Conservation (phyloP, 2,329 filamentous ascomycete species). For the Cordyceps cicadae region DNA sequence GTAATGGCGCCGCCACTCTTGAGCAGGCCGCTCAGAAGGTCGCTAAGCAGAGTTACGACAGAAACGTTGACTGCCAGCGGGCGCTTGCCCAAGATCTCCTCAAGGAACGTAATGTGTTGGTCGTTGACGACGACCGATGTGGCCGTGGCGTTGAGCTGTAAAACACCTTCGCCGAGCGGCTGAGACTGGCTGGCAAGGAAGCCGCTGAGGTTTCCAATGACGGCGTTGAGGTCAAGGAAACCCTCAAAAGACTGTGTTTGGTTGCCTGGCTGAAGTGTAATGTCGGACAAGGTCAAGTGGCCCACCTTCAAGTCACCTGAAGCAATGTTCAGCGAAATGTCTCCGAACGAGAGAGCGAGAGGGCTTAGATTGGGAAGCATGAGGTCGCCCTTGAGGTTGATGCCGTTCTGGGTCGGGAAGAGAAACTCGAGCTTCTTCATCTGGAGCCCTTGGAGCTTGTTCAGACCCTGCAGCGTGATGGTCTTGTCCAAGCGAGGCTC, state of each 20-base stretch:
- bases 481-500: constrained; percentile 32
- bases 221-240: constrained; percentile 30
- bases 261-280: constrained; percentile 34
- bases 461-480: constrained; percentile 30
- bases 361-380: constrained; percentile 37
- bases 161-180: constrained; percentile 30
- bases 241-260: constrained; percentile 34
- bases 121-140: constrained; percentile 35
- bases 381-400: constrained; percentile 34
- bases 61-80: constrained; percentile 28
- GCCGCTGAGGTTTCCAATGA: constrained; percentile 33
- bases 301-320: constrained; percentile 33
- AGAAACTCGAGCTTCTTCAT: constrained; percentile 29
- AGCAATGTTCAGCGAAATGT: constrained; percentile 36
- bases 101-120: constrained; percentile 34
- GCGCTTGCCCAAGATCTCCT: constrained; percentile 33
- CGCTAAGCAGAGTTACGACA: constrained; percentile 29
- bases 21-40: constrained; percentile 29
- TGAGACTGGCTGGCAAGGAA: constrained; percentile 30
- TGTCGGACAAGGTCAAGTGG: constrained; percentile 28
- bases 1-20: neutral
- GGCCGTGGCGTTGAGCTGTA: constrained; percentile 33
- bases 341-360: constrained; percentile 35
- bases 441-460: constrained; percentile 26
- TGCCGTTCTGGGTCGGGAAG: constrained; percentile 29